Percentiles rank a stretch among this genome's conserved stretches.
These are phyloP conservation scores for Aspergillus sp. DNA, from an alignment of 2,329 filamentous ascomycete species.

Conservation along the genomic window DNA sequence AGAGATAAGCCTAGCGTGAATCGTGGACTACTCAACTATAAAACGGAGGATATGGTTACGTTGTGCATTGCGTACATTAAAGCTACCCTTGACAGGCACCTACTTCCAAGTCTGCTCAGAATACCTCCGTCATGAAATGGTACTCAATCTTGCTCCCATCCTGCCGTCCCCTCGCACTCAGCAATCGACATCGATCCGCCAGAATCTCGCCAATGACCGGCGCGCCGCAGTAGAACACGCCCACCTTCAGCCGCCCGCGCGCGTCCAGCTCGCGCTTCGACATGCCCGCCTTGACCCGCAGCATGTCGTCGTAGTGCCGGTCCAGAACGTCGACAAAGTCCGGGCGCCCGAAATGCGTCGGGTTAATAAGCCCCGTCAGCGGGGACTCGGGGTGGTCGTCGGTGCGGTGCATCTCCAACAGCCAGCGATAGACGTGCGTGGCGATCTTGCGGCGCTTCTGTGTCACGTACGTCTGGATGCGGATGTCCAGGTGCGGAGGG, in stretches of 20 bases:
- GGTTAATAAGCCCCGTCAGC: slow-evolving; percentile 4
- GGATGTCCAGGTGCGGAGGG: neutral
- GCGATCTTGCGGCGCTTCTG: slow-evolving; percentile 2
- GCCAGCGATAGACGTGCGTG: slow-evolving; percentile 5
- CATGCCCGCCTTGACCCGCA: neutral
- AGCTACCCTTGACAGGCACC: too few relatives aligned
- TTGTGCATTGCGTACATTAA: too few relatives aligned
- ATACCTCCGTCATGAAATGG: slow-evolving; percentile 6
- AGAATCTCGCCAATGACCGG: slow-evolving; percentile 5
- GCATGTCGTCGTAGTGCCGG: slow-evolving; percentile 2
- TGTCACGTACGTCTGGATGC: slow-evolving; percentile 3
- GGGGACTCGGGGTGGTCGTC: slow-evolving; percentile 5
- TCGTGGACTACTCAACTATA: too few relatives aligned
- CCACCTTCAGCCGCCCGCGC: neutral
- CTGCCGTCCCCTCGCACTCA: slow-evolving; percentile 2
- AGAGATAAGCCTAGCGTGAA: too few relatives aligned
- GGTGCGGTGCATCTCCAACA: slow-evolving; percentile 7
- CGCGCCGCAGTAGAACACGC: slow-evolving; percentile 3
- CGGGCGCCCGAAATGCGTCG: slow-evolving; percentile 4
- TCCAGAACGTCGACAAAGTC: slow-evolving; percentile 5
- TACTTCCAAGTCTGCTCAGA: neutral
- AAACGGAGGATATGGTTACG: too few relatives aligned
- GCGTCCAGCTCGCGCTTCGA: neutral
- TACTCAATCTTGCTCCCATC: slow-evolving; percentile 8
- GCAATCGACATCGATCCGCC: neutral